Percentiles rank a stretch among this genome's conserved stretches.
These are phyloP conservation scores for Leccinum boreale DNA, from an alignment of 768 basidiomycete genomes.

Conservation along the genomic window DNA sequence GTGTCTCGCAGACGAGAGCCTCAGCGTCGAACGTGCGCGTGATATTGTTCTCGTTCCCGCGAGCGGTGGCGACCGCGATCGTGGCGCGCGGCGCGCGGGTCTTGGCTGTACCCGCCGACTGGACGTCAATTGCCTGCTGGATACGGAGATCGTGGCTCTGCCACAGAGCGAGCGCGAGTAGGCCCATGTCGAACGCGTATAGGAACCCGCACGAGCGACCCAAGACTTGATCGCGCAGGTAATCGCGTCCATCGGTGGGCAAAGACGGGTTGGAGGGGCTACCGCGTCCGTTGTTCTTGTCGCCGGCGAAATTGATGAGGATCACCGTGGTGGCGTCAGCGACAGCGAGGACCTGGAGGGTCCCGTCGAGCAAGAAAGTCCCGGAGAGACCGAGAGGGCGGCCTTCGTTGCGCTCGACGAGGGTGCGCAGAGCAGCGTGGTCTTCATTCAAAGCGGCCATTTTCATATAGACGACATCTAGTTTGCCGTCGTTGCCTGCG, in stretches of 20 bases:
- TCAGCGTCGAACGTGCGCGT: conserved; percentile 3
- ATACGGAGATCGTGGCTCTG: conserved; percentile 33
- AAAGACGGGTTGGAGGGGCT: conserved; percentile 16
- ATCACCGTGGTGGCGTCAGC: conserved; percentile 27
- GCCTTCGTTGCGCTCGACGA: conserved; percentile 34
- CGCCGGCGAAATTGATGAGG: conserved; percentile 24
- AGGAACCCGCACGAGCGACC: conserved; percentile 25
- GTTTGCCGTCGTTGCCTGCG: conserved; percentile 22
- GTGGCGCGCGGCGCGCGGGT: conserved; percentile 20
- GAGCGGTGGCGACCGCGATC: conserved; percentile 12
- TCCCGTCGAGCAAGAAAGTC: conserved; percentile 19
- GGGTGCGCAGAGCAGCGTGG: conserved; percentile 11
- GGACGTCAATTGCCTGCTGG: conserved; percentile 31
- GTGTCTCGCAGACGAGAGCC: neutral
- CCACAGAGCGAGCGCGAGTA: conserved; percentile 30
- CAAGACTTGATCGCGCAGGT: conserved; percentile 29
- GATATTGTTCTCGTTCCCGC: conserved; percentile 17
- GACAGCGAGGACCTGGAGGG: conserved; percentile 26
- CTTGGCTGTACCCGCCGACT: conserved; percentile 13
- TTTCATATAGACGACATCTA: conserved; percentile 14
- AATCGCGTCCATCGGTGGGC: conserved; percentile 21
- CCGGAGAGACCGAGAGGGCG: conserved; percentile 31
- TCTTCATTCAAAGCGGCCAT: conserved; percentile 26
- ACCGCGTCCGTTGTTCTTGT: conserved; percentile 35
- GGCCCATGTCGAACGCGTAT: conserved; percentile 31